Conservation (phyloP, 2,329 filamentous ascomycete species). For the Xylaria sp. region DNA sequence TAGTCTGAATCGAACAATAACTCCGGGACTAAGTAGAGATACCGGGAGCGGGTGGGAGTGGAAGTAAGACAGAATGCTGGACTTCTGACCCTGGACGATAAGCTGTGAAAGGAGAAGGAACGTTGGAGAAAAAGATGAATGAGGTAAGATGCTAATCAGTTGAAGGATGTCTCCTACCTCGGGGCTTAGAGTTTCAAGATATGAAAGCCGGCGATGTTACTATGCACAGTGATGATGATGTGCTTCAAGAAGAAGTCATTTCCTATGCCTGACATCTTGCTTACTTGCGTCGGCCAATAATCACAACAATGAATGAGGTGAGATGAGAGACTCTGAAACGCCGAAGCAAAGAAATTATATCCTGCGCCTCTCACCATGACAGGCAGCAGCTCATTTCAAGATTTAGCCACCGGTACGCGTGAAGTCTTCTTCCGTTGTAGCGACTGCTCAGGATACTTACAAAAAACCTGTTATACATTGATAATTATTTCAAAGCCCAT, state of each 20-base stretch:
- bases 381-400: not conserved
- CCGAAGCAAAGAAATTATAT: conserved; percentile 1
- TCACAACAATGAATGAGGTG: not conserved
- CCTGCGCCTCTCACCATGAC: not conserved
- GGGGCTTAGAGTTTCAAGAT: not conserved
- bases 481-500: not conserved
- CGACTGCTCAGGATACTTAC: not conserved
- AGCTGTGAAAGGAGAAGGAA: not conserved
- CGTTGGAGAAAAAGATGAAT: not conserved
- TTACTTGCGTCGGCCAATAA: not conserved
- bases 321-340: not conserved
- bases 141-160: not conserved
- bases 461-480: not conserved
- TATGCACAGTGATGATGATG: not conserved
- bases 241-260: not conserved
- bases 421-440: not conserved
- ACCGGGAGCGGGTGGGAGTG: not conserved
- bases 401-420: not conserved
- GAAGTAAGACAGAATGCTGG: not conserved
- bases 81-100: not conserved
- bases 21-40: not conserved
- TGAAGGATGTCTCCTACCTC: not conserved
- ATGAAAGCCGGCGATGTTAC: not conserved
- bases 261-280: not conserved
- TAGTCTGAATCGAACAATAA: conserved; percentile 5